Conservation (phyloP, 805 yeast genomes). For the Kuraishia ogatae region DNA sequence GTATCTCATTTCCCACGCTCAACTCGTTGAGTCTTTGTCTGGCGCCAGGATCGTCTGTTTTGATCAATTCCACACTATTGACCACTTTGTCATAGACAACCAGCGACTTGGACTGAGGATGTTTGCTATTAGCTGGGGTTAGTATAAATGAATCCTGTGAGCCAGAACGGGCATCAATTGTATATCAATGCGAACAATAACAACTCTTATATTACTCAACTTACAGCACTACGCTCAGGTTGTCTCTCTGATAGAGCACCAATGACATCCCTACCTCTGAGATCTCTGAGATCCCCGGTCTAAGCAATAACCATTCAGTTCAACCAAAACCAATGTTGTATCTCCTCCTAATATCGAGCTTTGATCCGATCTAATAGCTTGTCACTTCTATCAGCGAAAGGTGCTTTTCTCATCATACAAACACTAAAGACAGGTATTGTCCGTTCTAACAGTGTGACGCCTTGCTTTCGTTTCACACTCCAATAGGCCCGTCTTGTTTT, state of each 20-base stretch:
- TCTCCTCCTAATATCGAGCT: no score
- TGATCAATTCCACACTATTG: neutral
- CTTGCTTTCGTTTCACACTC: no score
- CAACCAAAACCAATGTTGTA: neutral
- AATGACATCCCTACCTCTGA: neutral
- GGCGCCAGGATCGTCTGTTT: neutral
- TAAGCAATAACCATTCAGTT: neutral
- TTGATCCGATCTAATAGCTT: no score
- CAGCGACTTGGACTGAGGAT: neutral
- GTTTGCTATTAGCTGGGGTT: neutral
- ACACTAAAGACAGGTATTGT: no score
- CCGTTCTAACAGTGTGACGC: no score
- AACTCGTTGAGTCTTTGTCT: neutral
- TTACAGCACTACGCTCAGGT: slow-evolving; percentile 3
- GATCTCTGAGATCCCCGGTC: no score
- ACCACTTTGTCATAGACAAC: neutral
- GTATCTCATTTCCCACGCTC: neutral
- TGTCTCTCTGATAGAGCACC: neutral
- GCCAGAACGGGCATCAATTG: no score
- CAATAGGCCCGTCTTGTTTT: no score
- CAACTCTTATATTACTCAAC: no score
- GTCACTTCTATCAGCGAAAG: no score
- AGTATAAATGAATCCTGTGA: neutral
- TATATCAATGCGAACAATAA: no score
- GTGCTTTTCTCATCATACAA: no score